These are phyloP conservation scores for Biscutella laevigata DNA, from an alignment of 441 rosid genomes.

Conservation along the genomic window DNA sequence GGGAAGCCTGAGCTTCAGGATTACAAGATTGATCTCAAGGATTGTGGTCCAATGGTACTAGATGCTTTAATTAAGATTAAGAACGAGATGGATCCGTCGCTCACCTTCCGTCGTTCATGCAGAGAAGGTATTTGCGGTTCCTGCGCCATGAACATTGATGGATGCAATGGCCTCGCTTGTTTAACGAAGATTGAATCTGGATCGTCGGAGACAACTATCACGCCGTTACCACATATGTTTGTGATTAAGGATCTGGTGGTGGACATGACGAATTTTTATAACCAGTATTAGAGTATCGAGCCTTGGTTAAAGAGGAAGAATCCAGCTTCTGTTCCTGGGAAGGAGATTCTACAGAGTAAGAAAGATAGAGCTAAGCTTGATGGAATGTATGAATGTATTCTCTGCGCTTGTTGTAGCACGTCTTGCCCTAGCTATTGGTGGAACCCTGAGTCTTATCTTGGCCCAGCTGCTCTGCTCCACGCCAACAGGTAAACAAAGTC, in stretches of 20 bases:
- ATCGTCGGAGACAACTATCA: constrained; percentile 34
- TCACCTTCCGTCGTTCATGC: constrained; percentile 89
- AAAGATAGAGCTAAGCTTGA: constrained; percentile 83
- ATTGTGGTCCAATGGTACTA: constrained; percentile 90
- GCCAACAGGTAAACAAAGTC: constrained; percentile 58
- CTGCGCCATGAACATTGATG: constrained; percentile 93
- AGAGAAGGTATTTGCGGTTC: constrained; percentile 97
- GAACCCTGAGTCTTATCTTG: constrained; percentile 92
- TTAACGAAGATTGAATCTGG: constrained; percentile 64
- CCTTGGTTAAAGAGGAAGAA: constrained; percentile 98
- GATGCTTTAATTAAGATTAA: constrained; percentile 94
- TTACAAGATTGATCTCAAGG: constrained; percentile 66
- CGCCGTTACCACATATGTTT: constrained; percentile 91
- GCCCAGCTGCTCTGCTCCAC: constrained; percentile 90
- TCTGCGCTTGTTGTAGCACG: constrained; percentile 90
- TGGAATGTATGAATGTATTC: constrained; percentile 93
- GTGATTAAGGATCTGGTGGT: constrained; percentile 94
- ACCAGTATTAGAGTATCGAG: constrained; percentile 96
- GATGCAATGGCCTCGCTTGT: constrained; percentile 89
- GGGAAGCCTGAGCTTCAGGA: constrained; percentile 60
- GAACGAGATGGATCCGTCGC: constrained; percentile 90
- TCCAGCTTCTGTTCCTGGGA: constrained; percentile 51
- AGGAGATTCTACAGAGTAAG: constrained; percentile 82
- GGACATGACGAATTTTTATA: constrained; percentile 89
- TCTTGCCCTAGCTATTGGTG: constrained; percentile 99